Percentiles rank a stretch among this genome's conserved stretches.
These are phyloP conservation scores for Pythium brachiatum DNA, from an alignment of 352 stramenopile species.

Conservation along the genomic window DNA sequence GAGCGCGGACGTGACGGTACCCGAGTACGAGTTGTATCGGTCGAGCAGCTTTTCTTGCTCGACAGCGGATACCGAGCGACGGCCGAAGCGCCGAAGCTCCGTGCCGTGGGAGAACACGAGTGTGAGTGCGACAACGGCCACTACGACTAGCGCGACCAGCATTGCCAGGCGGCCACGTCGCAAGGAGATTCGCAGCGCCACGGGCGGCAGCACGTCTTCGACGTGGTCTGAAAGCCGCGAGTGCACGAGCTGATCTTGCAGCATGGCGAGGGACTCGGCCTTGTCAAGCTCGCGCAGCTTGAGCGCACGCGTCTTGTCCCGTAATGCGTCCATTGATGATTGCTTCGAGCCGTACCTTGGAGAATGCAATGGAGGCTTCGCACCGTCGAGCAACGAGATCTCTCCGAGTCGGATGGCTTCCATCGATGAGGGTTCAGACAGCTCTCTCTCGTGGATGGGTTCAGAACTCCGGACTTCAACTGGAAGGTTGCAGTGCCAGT, in stretches of 20 bases:
- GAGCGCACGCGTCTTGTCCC: no score
- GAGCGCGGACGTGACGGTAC: neutral
- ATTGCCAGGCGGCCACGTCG: slow-evolving; percentile 1
- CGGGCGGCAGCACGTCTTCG: neutral
- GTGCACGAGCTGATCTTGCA: neutral
- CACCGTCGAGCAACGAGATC: no score
- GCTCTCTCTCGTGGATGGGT: no score
- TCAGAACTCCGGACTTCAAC: no score
- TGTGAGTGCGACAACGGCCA: neutral
- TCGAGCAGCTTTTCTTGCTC: slow-evolving; percentile 13
- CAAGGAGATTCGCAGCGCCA: neutral
- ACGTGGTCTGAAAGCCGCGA: neutral
- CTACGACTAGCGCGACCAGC: neutral
- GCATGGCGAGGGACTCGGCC: slow-evolving; percentile 5
- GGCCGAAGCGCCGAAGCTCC: neutral
- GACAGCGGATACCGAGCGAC: neutral
- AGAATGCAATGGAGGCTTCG: no score
- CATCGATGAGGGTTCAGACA: no score
- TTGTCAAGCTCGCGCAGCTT: neutral
- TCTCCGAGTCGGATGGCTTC: no score
- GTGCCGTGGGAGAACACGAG: neutral
- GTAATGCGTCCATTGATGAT: no score
- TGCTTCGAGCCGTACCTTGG: no score
- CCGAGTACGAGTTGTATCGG: slow-evolving; percentile 13
- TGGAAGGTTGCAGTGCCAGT: no score